phyloP scores from a whole-genome alignment of 176 grass and related monocot genomes.

The Tillandsia leiboldiana region DNA sequence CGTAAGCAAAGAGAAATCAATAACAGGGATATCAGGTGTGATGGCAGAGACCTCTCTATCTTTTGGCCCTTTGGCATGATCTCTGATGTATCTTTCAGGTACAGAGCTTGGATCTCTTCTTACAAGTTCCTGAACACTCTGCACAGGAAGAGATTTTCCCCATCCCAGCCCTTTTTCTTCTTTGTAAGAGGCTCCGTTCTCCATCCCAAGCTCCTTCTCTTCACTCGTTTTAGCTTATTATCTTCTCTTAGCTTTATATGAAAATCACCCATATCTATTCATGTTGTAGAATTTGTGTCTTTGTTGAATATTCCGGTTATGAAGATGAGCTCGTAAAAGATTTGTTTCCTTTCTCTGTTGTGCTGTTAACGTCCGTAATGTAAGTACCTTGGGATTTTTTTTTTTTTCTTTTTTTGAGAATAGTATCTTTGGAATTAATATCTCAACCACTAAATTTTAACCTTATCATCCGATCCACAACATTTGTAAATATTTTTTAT shows the following conservation, averaged over 20 bases:
- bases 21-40: background rate
- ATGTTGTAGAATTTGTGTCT: background rate
- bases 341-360: too few relatives aligned
- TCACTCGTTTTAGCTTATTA: background rate
- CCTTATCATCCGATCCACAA: too few relatives aligned
- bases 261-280: background rate
- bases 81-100: conserved; percentile 11
- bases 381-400: too few relatives aligned
- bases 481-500: too few relatives aligned
- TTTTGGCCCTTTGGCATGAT: background rate
- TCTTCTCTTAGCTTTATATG: background rate
- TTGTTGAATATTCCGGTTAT: too few relatives aligned
- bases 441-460: too few relatives aligned
- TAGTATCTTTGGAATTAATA: too few relatives aligned
- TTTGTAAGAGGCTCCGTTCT: background rate
- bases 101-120: conserved; percentile 2
- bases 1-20: conserved; percentile 10
- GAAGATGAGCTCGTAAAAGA: too few relatives aligned
- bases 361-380: too few relatives aligned
- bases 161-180: background rate
- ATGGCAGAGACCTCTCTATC: background rate
- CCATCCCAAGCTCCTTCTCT: background rate
- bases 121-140: conserved; percentile 8
- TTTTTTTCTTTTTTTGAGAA: too few relatives aligned
- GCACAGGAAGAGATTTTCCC: conserved; percentile 12